Evolutionary conservation across 2,329 filamentous ascomycete genomes (phyloP).

Genomic region (Trichoderma sp.): DNA sequence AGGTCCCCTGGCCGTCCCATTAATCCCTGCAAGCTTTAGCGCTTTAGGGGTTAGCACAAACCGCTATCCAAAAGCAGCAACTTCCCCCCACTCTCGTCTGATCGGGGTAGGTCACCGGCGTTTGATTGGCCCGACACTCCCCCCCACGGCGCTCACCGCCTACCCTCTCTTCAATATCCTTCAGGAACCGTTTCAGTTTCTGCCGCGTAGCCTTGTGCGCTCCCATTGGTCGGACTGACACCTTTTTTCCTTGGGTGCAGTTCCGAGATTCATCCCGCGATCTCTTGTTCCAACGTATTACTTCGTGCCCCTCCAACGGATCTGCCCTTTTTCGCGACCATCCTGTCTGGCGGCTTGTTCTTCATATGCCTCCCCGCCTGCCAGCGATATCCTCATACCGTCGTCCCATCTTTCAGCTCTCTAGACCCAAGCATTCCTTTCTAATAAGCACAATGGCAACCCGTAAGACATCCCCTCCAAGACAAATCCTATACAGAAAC

Average conservation of each 20-base stretch:
- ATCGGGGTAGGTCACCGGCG: constrained; percentile 11
- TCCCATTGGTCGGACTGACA: neutral
- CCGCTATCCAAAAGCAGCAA: neutral
- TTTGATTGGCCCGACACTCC: constrained; percentile 14
- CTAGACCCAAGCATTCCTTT: neutral
- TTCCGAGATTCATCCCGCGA: constrained; percentile 7
- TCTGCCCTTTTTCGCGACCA: too few relatives aligned
- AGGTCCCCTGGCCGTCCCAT: neutral
- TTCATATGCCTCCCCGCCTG: constrained; percentile 27
- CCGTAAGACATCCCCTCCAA: constrained; percentile 26
- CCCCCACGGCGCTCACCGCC: constrained; percentile 15
- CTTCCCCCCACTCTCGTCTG: neutral
- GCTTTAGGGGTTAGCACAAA: too few relatives aligned
- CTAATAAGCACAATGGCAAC: constrained; percentile 33
- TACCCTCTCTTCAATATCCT: neutral
- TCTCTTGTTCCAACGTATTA: neutral
- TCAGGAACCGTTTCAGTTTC: constrained; percentile 2
- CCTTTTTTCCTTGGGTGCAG: too few relatives aligned
- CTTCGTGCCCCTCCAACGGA: constrained; percentile 5
- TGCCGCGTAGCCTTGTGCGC: neutral
- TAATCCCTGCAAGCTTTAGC: neutral
- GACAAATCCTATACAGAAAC: neutral
- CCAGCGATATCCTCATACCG: constrained; percentile 28
- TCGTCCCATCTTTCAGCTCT: neutral
- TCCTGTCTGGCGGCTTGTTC: neutral